Evolutionary conservation across 768 basidiomycete species (phyloP).

Genomic region (Mycena rebaudengoi): DNA sequence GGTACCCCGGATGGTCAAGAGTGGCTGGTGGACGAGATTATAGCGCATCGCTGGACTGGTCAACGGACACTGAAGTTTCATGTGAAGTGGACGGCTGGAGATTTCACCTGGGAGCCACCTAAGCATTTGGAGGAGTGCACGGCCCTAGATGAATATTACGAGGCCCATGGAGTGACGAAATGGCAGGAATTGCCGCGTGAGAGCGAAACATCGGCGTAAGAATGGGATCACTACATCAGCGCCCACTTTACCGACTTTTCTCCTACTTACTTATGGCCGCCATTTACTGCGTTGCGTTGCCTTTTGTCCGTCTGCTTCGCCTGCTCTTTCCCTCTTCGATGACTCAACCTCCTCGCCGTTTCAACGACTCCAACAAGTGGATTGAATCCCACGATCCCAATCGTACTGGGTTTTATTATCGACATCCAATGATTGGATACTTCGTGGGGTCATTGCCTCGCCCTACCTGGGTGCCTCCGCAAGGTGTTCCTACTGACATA

Average conservation of each 20-base stretch:
- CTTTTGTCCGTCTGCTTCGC: no score
- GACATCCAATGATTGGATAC: neutral
- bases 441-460: neutral
- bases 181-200: no score
- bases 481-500: neutral
- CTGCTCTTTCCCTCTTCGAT: no score
- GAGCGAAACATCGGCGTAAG: no score
- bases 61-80: constrained; percentile 29
- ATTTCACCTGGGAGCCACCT: constrained; percentile 42
- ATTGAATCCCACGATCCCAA: neutral
- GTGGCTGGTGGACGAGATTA: constrained; percentile 46
- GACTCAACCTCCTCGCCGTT: no score
- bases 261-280: no score
- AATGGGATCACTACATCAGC: no score
- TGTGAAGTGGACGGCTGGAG: constrained; percentile 40
- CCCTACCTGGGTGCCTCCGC: neutral
- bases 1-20: constrained; percentile 40
- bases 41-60: neutral
- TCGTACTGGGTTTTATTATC: neutral
- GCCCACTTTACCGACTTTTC: no score
- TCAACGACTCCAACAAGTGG: no score
- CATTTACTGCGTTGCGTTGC: no score
- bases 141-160: constrained; percentile 37
- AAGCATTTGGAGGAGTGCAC: constrained; percentile 31
- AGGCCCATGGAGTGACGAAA: no score